Evolutionary conservation across 164 flowering plant species (phyloP), one percentile per base, ranked within the genome.

Genomic region (Chloranthus sessilifolius): DNA sequence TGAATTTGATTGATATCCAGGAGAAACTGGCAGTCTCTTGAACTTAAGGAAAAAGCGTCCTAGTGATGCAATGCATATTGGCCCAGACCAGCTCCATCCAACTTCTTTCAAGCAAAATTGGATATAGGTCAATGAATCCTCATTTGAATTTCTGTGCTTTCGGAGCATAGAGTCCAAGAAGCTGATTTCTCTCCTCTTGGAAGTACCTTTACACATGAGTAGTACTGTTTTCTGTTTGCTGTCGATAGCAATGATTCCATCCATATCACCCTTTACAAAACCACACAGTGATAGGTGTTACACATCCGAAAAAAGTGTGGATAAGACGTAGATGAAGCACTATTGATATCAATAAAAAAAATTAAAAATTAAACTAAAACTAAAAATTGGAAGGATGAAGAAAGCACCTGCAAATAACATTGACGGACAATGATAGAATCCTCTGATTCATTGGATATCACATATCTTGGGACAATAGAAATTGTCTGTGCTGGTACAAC

Each of bases 21-120:
- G 40, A 41, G 62, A 29, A 45, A 60, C 68, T 14, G 46, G 24
- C 3, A 66, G 37, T 56, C 73, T 80, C 55, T 67, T 73, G 52
- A 92, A 88, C 69, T 82, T 92, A 43, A 92, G 44, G 64, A 80
- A 88, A 70, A 92, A 92, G 5, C 75, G 68, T 52, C 99, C 99
- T 11, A 92, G 64, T 26, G 96, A 88, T 60, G 85, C 76, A 60
- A 88, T 70, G 56, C 96, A 88, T 17, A 92, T 70, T 48, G 99
- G 99, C 26, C 96, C 99, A 44, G 96, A 92, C 96, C 95, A 88
- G 43, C 69, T 64, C 33, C 70, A 63, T 29, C 71, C 74, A 52
- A 68, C 26, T 26, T 70, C 68, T 58, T 72, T 66, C 49, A 71
- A 66, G 21, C 66, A 69, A 66, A 92, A 85, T 52, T 81, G 95